Percentiles rank a stretch among this genome's conserved stretches.
Conservation (phyloP, 177 flowering plant species). For the Vitis hybrid region DNA sequence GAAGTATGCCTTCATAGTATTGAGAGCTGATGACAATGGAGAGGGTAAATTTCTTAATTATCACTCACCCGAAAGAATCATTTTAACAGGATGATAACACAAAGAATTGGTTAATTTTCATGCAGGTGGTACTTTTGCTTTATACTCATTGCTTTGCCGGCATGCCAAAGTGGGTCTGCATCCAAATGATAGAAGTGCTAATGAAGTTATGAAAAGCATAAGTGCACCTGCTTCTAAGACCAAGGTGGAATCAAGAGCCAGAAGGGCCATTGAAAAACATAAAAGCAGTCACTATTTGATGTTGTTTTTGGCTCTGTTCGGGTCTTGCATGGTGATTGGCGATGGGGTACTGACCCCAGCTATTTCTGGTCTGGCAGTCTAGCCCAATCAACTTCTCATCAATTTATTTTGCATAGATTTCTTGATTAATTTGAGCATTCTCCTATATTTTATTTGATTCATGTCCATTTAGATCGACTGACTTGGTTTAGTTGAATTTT, state of each 20-base stretch:
- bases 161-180: conserved; percentile 65
- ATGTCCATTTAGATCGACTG: neutral
- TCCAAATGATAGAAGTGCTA: conserved; percentile 39
- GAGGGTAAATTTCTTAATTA: conserved; percentile 42
- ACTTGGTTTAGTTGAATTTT: conserved; percentile 3
- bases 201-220: conserved; percentile 35
- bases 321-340: conserved; percentile 64
- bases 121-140: conserved; percentile 75
- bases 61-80: neutral
- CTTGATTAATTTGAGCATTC: neutral
- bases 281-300: conserved; percentile 54
- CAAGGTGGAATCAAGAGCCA: conserved; percentile 47
- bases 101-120: neutral
- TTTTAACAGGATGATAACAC: neutral
- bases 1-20: conserved; percentile 55
- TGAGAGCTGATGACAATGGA: conserved; percentile 61
- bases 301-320: conserved; percentile 59
- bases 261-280: conserved; percentile 45
- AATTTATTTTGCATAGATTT: neutral
- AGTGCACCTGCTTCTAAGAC: conserved; percentile 17
- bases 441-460: neutral
- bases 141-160: conserved; percentile 69
- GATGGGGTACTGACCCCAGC: conserved; percentile 70
- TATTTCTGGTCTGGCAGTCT: conserved; percentile 47
- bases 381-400: neutral